These are phyloP conservation scores for Edaphochlamys debaryana DNA, from an alignment of 139 green algal species.

Conservation along the genomic window DNA sequence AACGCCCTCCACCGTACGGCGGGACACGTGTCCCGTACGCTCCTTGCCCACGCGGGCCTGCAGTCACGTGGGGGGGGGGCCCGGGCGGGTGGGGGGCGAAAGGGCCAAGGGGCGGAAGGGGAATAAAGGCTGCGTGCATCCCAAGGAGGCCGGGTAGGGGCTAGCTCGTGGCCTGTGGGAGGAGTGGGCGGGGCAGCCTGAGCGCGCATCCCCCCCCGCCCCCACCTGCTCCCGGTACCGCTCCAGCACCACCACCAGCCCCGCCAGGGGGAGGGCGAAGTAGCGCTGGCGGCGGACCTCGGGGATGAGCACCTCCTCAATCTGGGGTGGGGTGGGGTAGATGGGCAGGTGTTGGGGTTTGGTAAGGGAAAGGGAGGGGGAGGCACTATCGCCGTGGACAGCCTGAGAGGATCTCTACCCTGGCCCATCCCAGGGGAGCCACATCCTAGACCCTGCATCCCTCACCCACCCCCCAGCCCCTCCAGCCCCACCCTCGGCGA, in stretches of 20 bases:
- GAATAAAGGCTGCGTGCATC: too few species aligned
- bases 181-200: too few species aligned
- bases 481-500: conserved; percentile 36
- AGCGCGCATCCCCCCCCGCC: conserved; percentile 28
- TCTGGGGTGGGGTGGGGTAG: conserved; percentile 15
- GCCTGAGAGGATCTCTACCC: too few species aligned
- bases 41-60: conserved; percentile 48
- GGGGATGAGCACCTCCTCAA: conserved; percentile 58
- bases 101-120: too few species aligned
- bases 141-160: too few species aligned
- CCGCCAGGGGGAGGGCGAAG: conserved; percentile 32
- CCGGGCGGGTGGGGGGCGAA: too few species aligned
- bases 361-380: background rate
- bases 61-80: too few species aligned
- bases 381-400: too few species aligned
- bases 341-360: background rate
- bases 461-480: too few species aligned
- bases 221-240: conserved; percentile 41
- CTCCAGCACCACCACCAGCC: conserved; percentile 54
- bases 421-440: too few species aligned
- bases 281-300: conserved; percentile 50
- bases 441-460: too few species aligned
- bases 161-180: too few species aligned
- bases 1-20: conserved; percentile 62
- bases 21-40: conserved; percentile 53